A percentile compares a stretch with the other conserved stretches of the same genome.
Conservation (phyloP, 148 eudicot genomes). For the Rhododendron ferrugineum region DNA sequence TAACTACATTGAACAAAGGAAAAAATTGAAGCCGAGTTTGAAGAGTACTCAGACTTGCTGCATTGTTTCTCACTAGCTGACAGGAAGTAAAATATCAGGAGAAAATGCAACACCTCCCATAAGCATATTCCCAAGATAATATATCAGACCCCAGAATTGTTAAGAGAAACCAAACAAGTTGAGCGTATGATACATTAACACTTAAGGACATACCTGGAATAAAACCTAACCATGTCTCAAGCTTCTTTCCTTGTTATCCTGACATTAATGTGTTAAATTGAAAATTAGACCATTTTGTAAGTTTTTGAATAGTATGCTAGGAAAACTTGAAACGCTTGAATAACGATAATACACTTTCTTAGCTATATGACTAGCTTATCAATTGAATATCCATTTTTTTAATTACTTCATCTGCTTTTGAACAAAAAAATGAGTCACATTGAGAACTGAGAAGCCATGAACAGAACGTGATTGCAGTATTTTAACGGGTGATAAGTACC, state of each 20-base stretch:
- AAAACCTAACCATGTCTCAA: constrained; percentile 20
- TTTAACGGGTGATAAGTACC: not conserved
- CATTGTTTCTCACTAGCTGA: not conserved
- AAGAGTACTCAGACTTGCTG: not conserved
- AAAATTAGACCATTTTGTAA: not conserved
- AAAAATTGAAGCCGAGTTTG: not conserved
- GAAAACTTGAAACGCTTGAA: not conserved
- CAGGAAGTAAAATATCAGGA: not conserved
- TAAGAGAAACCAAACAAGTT: not conserved
- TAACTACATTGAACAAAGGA: not conserved
- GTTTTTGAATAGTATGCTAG: not conserved
- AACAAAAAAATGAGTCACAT: not conserved
- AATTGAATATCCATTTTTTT: not conserved
- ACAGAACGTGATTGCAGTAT: not conserved
- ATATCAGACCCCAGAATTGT: not conserved
- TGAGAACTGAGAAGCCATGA: not conserved
- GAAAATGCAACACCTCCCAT: not conserved
- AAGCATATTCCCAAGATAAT: not conserved
- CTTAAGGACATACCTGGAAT: not conserved
- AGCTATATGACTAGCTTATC: not conserved
- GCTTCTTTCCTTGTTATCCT: constrained; percentile 87
- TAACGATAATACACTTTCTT: not conserved
- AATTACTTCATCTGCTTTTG: not conserved
- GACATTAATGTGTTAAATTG: constrained; percentile 4
- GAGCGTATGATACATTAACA: not conserved